phyloP scores from a whole-genome alignment of 208 protist genomes.

The Angomonas ambiguus region DNA sequence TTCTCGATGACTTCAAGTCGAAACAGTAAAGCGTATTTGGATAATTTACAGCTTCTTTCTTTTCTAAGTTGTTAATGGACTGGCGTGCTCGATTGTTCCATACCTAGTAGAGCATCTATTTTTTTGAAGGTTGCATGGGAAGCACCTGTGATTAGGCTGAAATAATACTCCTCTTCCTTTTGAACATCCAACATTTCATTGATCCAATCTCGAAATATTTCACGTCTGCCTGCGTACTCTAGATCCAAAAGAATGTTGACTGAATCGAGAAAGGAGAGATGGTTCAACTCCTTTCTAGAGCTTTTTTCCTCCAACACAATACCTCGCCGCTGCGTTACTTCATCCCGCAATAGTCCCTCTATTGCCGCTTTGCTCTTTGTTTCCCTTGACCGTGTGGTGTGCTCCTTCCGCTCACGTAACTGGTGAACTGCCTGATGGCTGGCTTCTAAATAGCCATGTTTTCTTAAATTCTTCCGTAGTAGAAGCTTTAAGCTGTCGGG shows the following conservation, averaged over 20 bases:
- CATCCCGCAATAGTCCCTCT: not conserved
- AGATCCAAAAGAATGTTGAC: constrained; percentile 12
- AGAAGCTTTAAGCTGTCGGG: not conserved
- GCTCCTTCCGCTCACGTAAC: not conserved
- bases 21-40: not conserved
- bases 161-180: constrained; percentile 3
- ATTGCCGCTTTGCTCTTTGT: not conserved
- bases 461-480: not conserved
- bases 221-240: constrained; percentile 23
- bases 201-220: constrained; percentile 23
- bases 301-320: not conserved
- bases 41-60: not conserved
- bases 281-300: not conserved
- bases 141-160: constrained; percentile 14
- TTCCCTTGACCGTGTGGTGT: not conserved
- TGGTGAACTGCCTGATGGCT: not conserved
- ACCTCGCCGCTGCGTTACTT: not conserved
- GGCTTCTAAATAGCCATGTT: not conserved
- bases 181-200: constrained; percentile 13
- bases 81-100: constrained; percentile 16
- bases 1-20: not conserved
- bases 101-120: constrained; percentile 4
- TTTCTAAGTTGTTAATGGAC: constrained; percentile 4
- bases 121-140: not conserved
- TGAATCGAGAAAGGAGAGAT: not conserved